phyloP scores from a whole-genome alignment of 306 rosid genomes.

The Astragalus glycyphyllos region DNA sequence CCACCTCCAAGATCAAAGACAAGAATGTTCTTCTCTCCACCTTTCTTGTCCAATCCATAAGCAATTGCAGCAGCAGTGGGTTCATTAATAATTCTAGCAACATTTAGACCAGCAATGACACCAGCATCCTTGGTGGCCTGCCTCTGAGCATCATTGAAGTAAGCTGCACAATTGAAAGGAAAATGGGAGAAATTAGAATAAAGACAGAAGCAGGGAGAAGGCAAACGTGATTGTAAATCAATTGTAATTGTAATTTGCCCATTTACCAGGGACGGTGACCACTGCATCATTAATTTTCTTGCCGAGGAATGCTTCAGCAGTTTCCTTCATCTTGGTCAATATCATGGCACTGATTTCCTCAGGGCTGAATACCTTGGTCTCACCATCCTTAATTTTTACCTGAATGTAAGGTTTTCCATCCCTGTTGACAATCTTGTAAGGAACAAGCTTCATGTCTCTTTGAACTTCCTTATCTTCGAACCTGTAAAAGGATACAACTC shows the following conservation, averaged over 20 bases:
- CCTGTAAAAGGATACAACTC: constrained; percentile 50
- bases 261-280: constrained; percentile 92
- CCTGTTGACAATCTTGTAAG: constrained; percentile 92
- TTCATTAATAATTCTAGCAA: constrained; percentile 95
- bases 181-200: not conserved
- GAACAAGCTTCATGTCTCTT: constrained; percentile 83
- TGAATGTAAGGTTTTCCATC: constrained; percentile 98
- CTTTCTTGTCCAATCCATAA: constrained; percentile 96
- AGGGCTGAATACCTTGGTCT: constrained; percentile 95
- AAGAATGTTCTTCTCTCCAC: constrained; percentile 98
- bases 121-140: constrained; percentile 99
- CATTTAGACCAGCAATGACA: constrained; percentile 91
- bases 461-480: constrained; percentile 94
- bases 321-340: constrained; percentile 92
- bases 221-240: not conserved
- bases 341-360: constrained; percentile 97
- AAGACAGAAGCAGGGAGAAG: not conserved
- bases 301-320: constrained; percentile 97
- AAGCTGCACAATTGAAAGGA: constrained; percentile 60
- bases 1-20: constrained; percentile 99
- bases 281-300: constrained; percentile 89
- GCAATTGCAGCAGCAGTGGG: constrained; percentile 99
- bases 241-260: not conserved
- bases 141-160: constrained; percentile 99
- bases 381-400: constrained; percentile 86